Evolutionary conservation across 306 rosid species (phyloP).

Genomic region (Prosopis cineraria): DNA sequence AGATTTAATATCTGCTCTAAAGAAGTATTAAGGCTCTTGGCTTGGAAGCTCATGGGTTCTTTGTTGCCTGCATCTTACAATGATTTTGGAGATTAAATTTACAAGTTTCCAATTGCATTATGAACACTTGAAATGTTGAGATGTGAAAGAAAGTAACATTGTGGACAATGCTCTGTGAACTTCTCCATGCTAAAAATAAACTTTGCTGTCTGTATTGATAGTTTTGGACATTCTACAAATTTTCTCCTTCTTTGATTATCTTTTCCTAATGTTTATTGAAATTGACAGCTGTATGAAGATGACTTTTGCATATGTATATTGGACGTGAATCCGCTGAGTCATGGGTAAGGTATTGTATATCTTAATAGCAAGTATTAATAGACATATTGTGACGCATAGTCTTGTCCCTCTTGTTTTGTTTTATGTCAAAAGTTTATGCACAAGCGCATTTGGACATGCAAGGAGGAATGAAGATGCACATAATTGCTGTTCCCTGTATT

Average conservation of each 20-base stretch:
- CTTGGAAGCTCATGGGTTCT: neutral
- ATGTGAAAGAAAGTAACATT: constrained; percentile 18
- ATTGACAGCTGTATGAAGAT: constrained; percentile 87
- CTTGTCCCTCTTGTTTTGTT: constrained; percentile 17
- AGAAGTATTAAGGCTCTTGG: constrained; percentile 4
- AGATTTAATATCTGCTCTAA: neutral
- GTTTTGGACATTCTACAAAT: neutral
- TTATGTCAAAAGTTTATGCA: constrained; percentile 22
- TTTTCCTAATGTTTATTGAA: constrained; percentile 33
- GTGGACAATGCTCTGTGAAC: constrained; percentile 11
- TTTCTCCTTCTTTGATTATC: constrained; percentile 26
- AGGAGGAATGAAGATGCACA: neutral
- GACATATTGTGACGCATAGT: constrained; percentile 12
- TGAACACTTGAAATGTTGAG: constrained; percentile 5
- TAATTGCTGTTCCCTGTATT: constrained; percentile 11
- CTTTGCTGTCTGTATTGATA: constrained; percentile 1
- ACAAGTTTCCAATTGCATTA: neutral
- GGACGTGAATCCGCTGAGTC: constrained; percentile 85
- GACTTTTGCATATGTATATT: constrained; percentile 80
- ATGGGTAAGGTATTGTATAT: constrained; percentile 92
- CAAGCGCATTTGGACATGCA: constrained; percentile 4
- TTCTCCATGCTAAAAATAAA: constrained; percentile 2
- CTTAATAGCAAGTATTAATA: constrained; percentile 35
- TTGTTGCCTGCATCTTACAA: neutral
- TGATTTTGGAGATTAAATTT: constrained; percentile 19